Evolutionary conservation across 768 basidiomycete species (phyloP).

Genomic region (Hygrocybe coccinea): DNA sequence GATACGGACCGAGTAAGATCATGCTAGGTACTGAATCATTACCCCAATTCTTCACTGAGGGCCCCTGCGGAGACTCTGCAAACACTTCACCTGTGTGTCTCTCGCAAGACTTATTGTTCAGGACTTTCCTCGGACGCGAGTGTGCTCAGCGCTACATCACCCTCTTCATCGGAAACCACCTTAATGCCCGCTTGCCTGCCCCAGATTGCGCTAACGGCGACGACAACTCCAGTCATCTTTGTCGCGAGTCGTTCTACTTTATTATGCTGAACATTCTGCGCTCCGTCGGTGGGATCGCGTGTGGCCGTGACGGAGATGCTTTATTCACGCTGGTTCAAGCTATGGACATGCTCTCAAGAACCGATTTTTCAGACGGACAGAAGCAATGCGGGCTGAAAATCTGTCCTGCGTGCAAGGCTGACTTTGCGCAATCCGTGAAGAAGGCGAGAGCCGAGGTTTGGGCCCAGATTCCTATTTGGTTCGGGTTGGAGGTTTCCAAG

Average conservation of each 20-base stretch:
- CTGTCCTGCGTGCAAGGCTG: slow-evolving; percentile 48
- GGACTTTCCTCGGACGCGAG: slow-evolving; percentile 62
- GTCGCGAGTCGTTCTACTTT: slow-evolving; percentile 69
- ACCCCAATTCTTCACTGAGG: slow-evolving; percentile 22
- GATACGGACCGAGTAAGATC: slow-evolving; percentile 70
- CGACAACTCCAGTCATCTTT: slow-evolving; percentile 36
- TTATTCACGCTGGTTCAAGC: slow-evolving; percentile 65
- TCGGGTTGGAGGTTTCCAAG: slow-evolving; percentile 37
- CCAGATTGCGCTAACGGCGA: slow-evolving; percentile 43
- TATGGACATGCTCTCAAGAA: slow-evolving; percentile 64
- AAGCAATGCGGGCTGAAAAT: slow-evolving; percentile 48
- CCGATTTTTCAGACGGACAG: slow-evolving; percentile 64
- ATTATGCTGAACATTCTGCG: slow-evolving; percentile 70
- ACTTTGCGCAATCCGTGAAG: slow-evolving; percentile 36
- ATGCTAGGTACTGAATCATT: slow-evolving; percentile 43
- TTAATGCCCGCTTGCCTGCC: slow-evolving; percentile 47
- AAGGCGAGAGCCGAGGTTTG: slow-evolving; percentile 59
- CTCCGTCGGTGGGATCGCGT: slow-evolving; percentile 64
- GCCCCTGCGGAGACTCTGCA: slow-evolving; percentile 1
- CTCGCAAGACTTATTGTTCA: slow-evolving; percentile 34
- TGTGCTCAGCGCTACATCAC: slow-evolving; percentile 57
- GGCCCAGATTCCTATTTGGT: slow-evolving; percentile 58
- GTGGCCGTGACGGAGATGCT: slow-evolving; percentile 70
- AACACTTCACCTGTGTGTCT: slow-evolving; percentile 13
- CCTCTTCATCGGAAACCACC: slow-evolving; percentile 52